Base-by-base conservation (phyloP, 129 eudicot species). In the Rutidosis leptorrhynchoides region DNA sequence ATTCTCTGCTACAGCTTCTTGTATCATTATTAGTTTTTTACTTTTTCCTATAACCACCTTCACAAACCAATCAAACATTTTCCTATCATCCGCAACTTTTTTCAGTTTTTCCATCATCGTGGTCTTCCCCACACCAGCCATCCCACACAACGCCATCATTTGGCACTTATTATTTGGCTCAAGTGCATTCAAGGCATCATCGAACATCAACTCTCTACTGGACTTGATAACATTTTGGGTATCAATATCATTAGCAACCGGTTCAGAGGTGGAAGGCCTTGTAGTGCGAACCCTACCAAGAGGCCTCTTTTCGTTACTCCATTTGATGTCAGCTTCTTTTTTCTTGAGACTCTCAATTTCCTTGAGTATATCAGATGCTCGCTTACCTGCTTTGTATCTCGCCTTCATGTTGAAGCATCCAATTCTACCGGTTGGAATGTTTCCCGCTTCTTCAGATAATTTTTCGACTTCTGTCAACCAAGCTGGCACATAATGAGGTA, bases 91-190 rank as follows among this genome's bases (percentile, higher is more conserved):
- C 1, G 11, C 63, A 14, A 2, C 51, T 4, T 23, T 32, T 9
- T 52, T 53, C 1, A 67, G 62, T n/a, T 30, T 14, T 52, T 51
- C 23, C 51, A 52, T 51, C 62, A 52, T 67, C 22, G 30, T n/a
- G 46, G 72, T 67, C 46, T 68, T 68, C 26, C 72, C 72, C 6
- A 68, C 72, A n/a, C 72, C 63, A 0, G 52, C 72, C 62, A 53
- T 68, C 3, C 72, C 73, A 8, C 64, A 56, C 16, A 69, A 32
- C 25, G 64, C 73, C 24, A 69, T 56, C 53, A 53, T 29, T 7
- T 26, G 73, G 24, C 24, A 2, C 8, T 43, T 64, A 55, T 48
- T 19, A 48, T 48, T 19, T 48, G 17, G 28, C 21, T 53, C 24
- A 9, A 53, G 24, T 3, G 21, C 9, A 8, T n/a, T 53, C 58